A percentile compares a stretch with the other conserved stretches of the same genome.
Conservation (phyloP, 106 monocot species). For the Platanthera guangdongensis region DNA sequence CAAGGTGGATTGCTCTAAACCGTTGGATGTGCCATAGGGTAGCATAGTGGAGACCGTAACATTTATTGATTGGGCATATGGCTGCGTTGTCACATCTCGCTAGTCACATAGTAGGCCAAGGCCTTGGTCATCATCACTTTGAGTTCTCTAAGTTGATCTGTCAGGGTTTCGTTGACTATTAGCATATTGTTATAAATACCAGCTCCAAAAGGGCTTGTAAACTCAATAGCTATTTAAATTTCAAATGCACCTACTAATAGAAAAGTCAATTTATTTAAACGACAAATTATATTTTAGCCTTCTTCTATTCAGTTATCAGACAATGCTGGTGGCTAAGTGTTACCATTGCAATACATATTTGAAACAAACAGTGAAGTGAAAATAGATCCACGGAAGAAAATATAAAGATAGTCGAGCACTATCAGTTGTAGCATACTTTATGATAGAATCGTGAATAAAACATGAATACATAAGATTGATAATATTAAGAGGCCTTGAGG, state of each 20-base stretch:
- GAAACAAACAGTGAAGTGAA: not conserved
- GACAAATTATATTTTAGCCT: not conserved
- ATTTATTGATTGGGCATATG: no score
- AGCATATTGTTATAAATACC: not conserved
- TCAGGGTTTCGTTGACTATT: no score
- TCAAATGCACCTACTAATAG: not conserved
- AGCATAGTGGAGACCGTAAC: no score
- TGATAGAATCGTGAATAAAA: not conserved
- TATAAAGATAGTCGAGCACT: not conserved
- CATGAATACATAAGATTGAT: not conserved
- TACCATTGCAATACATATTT: not conserved
- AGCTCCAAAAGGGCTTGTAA: not conserved
- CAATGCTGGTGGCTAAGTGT: not conserved
- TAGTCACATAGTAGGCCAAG: no score
- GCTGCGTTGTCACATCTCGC: no score
- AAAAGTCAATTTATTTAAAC: not conserved
- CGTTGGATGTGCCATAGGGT: no score
- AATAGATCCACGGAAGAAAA: not conserved
- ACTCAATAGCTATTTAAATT: not conserved
- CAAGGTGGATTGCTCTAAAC: no score
- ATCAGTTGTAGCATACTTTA: not conserved
- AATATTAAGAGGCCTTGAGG: not conserved
- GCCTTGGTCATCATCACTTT: no score
- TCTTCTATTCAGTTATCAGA: not conserved
- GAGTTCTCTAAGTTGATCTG: no score